Percentiles rank a stretch among this genome's conserved stretches.
These are phyloP conservation scores for Colletotrichum musae DNA, from an alignment of 2,329 filamentous ascomycete genomes.

Conservation along the genomic window DNA sequence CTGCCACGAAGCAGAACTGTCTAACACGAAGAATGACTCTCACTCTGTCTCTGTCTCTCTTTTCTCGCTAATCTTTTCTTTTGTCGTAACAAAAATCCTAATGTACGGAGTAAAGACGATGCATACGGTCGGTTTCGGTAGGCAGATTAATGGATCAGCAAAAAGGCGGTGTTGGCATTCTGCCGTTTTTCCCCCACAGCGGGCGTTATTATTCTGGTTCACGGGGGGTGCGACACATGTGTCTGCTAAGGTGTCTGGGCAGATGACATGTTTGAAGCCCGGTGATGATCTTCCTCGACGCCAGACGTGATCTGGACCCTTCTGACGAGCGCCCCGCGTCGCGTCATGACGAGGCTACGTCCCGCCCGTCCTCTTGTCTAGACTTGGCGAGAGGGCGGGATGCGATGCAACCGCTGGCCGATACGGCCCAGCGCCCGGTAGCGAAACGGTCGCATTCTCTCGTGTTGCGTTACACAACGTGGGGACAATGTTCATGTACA, in stretches of 20 bases:
- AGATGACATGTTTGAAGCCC: background rate
- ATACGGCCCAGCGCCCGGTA: background rate
- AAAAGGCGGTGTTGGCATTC: slow-evolving; percentile 27
- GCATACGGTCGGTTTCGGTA: slow-evolving; percentile 41
- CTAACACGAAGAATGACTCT: slow-evolving; percentile 12
- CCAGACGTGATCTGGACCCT: slow-evolving; percentile 15
- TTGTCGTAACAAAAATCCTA: slow-evolving; percentile 38
- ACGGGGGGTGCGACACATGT: background rate
- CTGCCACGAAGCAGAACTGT: background rate
- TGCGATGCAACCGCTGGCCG: no score
- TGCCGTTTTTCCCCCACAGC: slow-evolving; percentile 16
- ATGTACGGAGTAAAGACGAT: slow-evolving; percentile 41
- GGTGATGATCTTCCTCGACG: background rate
- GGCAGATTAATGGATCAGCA: slow-evolving; percentile 35
- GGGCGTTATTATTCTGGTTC: background rate
- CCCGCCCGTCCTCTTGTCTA: background rate
- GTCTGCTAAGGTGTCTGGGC: background rate
- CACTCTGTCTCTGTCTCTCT: slow-evolving; percentile 12
- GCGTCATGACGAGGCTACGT: background rate
- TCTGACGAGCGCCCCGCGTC: background rate
- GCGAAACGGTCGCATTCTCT: background rate
- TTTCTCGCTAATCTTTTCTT: slow-evolving; percentile 36
- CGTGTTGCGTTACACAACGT: background rate
- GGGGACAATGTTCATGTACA: background rate
- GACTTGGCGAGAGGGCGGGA: no score